Evolutionary conservation across 1,284 basidiomycete species (phyloP).

Genomic region (Blastosporella zonata): DNA sequence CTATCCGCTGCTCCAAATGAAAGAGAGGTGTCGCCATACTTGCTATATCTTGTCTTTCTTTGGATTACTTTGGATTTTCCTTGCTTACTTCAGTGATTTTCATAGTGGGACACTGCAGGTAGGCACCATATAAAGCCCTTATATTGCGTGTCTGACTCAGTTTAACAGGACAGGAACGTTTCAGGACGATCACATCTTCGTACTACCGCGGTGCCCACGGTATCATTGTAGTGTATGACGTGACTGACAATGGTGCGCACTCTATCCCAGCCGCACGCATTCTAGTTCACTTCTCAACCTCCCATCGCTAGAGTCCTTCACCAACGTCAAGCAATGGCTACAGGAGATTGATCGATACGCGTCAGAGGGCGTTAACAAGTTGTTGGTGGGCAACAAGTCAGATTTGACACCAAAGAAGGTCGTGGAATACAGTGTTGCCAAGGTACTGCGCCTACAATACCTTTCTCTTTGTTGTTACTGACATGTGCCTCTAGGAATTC

Average conservation of each 20-base stretch:
- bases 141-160: conserved; percentile 8
- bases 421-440: conserved; percentile 95
- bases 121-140: conserved; percentile 12
- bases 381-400: conserved; percentile 97
- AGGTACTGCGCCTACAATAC: conserved; percentile 50
- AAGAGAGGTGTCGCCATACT: not conserved
- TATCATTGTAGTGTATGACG: conserved; percentile 99
- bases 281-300: not conserved
- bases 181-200: conserved; percentile 96
- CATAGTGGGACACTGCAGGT: conserved; percentile 95
- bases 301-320: conserved; percentile 83
- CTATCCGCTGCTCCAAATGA: not conserved
- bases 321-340: conserved; percentile 99
- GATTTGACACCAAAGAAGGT: conserved; percentile 99
- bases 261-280: not conserved
- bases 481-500: conserved; percentile 65
- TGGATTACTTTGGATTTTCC: conserved; percentile 4
- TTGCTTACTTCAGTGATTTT: conserved; percentile 20
- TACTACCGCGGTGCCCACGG: conserved; percentile 97
- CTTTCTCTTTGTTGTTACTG: conserved; percentile 8
- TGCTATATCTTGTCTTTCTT: not conserved
- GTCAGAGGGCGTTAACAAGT: conserved; percentile 97
- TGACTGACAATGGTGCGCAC: conserved; percentile 86
- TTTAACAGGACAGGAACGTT: conserved; percentile 83
- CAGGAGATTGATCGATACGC: conserved; percentile 99